Evolutionary conservation across 192 early-diverging fungal genomes (phyloP).

Genomic region (Coemansia sp.): DNA sequence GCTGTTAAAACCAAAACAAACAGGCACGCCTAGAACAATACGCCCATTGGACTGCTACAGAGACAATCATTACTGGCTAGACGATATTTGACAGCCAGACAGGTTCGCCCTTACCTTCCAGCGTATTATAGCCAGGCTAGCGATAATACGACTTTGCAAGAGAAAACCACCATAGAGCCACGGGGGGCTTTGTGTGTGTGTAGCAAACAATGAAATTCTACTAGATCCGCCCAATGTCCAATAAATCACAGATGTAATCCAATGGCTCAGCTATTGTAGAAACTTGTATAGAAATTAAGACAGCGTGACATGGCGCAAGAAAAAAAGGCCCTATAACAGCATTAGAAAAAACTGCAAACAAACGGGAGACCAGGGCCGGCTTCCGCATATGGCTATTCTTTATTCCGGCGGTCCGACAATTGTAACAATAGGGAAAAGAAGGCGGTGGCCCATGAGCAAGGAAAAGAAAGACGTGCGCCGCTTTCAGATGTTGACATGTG

Average conservation of each 20-base stretch:
- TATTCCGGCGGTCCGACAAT: constrained; percentile 8
- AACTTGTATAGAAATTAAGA: neutral
- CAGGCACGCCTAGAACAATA: neutral
- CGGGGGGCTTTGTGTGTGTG: neutral
- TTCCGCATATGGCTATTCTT: neutral
- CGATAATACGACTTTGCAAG: neutral
- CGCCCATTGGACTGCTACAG: neutral
- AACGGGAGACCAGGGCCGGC: neutral
- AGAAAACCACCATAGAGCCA: neutral
- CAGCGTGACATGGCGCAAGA: constrained; percentile 2
- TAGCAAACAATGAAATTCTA: neutral
- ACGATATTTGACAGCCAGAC: neutral
- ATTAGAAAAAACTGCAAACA: neutral
- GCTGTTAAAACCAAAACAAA: constrained; percentile 4
- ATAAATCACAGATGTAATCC: neutral
- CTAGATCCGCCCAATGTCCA: neutral
- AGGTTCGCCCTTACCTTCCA: too few relatives aligned
- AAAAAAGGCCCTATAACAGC: neutral
- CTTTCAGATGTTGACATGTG: constrained; percentile 11
- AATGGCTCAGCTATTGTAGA: constrained; percentile 1
- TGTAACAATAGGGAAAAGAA: neutral
- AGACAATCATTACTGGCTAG: neutral
- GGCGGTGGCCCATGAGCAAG: constrained; percentile 1
- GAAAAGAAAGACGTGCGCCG: neutral
- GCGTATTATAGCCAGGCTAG: neutral